Percentiles rank a stretch among this genome's conserved stretches.
These are phyloP conservation scores for Acanthamoeba sp. DNA, from an alignment of 208 protist genomes.

Conservation along the genomic window DNA sequence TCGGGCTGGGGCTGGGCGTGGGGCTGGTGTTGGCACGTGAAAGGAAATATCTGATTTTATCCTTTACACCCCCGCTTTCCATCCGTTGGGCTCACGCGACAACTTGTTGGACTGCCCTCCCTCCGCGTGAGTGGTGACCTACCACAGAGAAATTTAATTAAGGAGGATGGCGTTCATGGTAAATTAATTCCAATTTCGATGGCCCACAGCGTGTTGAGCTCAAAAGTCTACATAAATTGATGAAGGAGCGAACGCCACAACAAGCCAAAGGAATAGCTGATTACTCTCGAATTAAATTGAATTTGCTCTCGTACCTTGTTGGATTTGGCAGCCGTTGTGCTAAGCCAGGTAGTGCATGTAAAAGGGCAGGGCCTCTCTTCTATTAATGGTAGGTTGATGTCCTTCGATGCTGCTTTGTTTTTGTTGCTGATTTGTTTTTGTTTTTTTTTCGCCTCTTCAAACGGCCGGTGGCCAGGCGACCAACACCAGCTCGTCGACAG, in stretches of 20 bases:
- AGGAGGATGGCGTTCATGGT: too few species aligned
- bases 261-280: too few species aligned
- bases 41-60: slow-evolving; percentile 54
- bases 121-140: background rate
- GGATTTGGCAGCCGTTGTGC: too few species aligned
- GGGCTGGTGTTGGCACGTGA: background rate
- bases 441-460: background rate
- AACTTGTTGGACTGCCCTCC: background rate
- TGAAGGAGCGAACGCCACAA: too few species aligned
- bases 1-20: background rate
- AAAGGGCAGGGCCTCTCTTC: too few species aligned
- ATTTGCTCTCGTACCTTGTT: too few species aligned
- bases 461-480: background rate
- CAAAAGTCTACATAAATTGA: too few species aligned
- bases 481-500: background rate
- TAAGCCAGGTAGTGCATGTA: too few species aligned
- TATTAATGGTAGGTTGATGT: background rate
- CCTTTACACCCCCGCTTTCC: slow-evolving; percentile 63
- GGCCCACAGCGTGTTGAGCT: too few species aligned
- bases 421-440: background rate
- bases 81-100: background rate
- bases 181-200: too few species aligned
- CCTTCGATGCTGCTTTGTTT: background rate
- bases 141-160: background rate
- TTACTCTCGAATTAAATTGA: too few species aligned